A percentile compares a stretch with the other conserved stretches of the same genome.
phyloP scores from a whole-genome alignment of 345 rosid species.

The Acer saccharum region DNA sequence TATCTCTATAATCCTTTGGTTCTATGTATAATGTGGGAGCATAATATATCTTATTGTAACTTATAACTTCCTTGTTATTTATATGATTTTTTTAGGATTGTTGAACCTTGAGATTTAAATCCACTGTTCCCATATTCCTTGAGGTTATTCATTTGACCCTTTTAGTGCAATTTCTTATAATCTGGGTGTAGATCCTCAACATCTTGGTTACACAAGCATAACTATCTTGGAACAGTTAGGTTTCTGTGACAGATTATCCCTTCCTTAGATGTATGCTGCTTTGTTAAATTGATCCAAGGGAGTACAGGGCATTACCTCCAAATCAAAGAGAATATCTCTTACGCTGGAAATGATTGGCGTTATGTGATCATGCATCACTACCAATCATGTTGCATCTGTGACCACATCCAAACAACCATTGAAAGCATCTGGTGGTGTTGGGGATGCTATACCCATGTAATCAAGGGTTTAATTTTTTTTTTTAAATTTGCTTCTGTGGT shows the following conservation, averaged over 20 bases:
- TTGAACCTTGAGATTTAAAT: not conserved
- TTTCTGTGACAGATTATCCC: not conserved
- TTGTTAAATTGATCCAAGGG: not conserved
- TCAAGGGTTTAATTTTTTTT: not conserved
- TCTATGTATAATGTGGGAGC: not conserved
- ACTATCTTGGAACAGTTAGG: not conserved
- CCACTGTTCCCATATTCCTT: not conserved
- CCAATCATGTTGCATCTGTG: not conserved
- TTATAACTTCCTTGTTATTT: constrained; percentile 2
- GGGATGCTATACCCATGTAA: not conserved
- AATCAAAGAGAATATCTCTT: not conserved
- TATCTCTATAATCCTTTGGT: constrained; percentile 16
- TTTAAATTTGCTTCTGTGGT: not conserved
- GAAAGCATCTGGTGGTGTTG: not conserved
- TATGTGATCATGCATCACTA: not conserved
- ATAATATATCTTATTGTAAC: not conserved
- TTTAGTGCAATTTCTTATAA: not conserved
- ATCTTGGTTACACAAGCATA: not conserved
- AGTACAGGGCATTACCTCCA: not conserved
- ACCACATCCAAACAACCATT: not conserved
- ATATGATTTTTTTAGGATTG: not conserved
- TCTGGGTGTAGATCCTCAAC: not conserved
- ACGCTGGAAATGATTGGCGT: too few relatives aligned
- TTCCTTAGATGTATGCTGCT: not conserved
- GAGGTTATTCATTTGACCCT: not conserved